Conservation (phyloP, 768 basidiomycete species). For the Pulveroboletus ravenelii region DNA sequence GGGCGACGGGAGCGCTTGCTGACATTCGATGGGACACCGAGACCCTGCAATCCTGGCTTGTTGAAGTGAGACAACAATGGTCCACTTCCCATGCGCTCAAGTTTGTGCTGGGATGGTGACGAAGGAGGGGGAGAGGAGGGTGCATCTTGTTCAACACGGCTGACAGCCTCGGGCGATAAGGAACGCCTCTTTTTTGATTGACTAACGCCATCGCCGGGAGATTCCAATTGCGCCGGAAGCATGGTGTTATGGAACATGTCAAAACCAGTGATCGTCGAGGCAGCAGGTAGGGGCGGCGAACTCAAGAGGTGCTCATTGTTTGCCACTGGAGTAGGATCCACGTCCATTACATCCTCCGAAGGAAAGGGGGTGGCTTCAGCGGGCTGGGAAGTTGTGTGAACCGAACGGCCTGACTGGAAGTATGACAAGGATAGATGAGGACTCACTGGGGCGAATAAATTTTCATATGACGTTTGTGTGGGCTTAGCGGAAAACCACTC, state of each 20-base stretch:
- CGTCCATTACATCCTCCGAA: slow-evolving; percentile 72
- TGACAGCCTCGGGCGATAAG: slow-evolving; percentile 47
- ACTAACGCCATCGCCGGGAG: slow-evolving; percentile 37
- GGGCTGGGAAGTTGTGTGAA: slow-evolving; percentile 28
- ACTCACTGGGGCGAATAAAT: slow-evolving; percentile 28
- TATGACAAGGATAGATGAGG: slow-evolving; percentile 1
- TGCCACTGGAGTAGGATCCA: slow-evolving; percentile 53
- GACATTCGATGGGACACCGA: slow-evolving; percentile 48
- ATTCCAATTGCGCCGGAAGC: slow-evolving; percentile 46
- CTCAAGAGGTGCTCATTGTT: slow-evolving; percentile 31
- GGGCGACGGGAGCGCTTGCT: slow-evolving; percentile 63
- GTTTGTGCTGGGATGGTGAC: slow-evolving; percentile 45
- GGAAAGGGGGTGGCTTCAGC: slow-evolving; percentile 38
- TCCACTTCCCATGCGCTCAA: slow-evolving; percentile 38
- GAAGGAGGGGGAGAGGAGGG: slow-evolving; percentile 49
- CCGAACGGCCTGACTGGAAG: not conserved
- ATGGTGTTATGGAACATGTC: slow-evolving; percentile 57
- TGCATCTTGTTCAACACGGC: slow-evolving; percentile 34
- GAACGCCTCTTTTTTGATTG: slow-evolving; percentile 55
- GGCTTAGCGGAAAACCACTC: slow-evolving; percentile 48
- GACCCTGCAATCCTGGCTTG: slow-evolving; percentile 52
- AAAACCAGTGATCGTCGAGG: slow-evolving; percentile 50
- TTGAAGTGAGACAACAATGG: slow-evolving; percentile 36
- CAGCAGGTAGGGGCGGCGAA: slow-evolving; percentile 44
- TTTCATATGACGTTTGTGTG: slow-evolving; percentile 23